Conservation (phyloP, 1,139 yeast species). For the Kazachstania sp. region DNA sequence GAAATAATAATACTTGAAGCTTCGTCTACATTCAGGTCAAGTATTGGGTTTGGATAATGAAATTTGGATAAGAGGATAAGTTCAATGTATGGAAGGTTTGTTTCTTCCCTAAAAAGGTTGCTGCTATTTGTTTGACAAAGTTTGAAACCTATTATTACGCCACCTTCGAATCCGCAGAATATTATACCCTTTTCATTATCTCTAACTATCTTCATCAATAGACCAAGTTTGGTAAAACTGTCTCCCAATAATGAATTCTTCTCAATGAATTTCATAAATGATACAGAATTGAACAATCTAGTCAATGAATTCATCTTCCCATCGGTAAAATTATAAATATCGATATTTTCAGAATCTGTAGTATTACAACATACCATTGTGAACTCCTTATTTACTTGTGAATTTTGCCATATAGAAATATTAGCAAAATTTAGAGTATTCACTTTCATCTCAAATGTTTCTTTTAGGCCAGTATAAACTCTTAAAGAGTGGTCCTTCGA, state of each 20-base stretch:
- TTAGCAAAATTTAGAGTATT: conserved; percentile 30
- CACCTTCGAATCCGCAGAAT: conserved; percentile 27
- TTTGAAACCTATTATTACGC: conserved; percentile 22
- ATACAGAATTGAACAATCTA: conserved; percentile 16
- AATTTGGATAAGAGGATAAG: conserved; percentile 19
- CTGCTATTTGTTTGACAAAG: neutral
- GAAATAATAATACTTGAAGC: conserved; percentile 5
- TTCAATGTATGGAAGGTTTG: conserved; percentile 6
- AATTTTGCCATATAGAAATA: conserved; percentile 10
- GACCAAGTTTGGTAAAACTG: conserved; percentile 21
- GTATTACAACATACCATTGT: conserved; percentile 27
- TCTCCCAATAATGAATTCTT: neutral
- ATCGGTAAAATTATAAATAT: conserved; percentile 21
- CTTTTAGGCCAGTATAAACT: conserved; percentile 7
- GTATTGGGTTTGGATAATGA: conserved; percentile 28
- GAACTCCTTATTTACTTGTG: conserved; percentile 6
- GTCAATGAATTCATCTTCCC: conserved; percentile 16
- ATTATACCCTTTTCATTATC: conserved; percentile 8
- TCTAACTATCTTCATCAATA: conserved; percentile 22
- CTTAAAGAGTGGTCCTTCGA: conserved; percentile 26
- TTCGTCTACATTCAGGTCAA: conserved; percentile 12
- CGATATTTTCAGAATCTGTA: conserved; percentile 24
- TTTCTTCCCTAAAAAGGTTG: neutral
- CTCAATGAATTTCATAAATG: neutral
- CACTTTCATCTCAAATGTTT: conserved; percentile 25